These are phyloP conservation scores for Geotrichum reessii DNA, from an alignment of 1,139 yeast species.

Conservation along the genomic window DNA sequence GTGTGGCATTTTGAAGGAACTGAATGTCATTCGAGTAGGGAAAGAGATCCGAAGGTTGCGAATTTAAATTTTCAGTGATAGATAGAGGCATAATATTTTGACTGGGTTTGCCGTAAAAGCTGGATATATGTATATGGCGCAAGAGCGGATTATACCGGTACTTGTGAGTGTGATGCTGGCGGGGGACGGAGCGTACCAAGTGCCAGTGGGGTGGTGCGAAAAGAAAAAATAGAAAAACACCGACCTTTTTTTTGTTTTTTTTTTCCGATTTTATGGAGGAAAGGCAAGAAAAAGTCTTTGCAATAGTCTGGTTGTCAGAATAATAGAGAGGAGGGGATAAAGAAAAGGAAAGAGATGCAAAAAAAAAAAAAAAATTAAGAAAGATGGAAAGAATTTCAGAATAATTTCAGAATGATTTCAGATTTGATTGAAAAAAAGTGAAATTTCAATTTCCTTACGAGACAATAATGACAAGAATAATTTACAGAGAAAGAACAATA, in stretches of 20 bases:
- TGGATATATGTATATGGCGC: too few relatives aligned
- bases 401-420: neutral
- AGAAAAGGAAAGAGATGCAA: neutral
- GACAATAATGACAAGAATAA: neutral
- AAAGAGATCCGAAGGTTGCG: neutral
- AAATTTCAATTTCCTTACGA: neutral
- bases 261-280: too few relatives aligned
- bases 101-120: neutral
- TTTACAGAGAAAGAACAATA: neutral
- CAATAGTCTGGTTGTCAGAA: too few relatives aligned
- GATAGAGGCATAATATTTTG: neutral
- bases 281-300: too few relatives aligned
- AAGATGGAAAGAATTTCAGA: neutral
- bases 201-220: neutral
- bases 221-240: too few relatives aligned
- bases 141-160: too few relatives aligned
- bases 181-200: neutral
- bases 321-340: neutral
- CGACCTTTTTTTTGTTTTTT: too few relatives aligned
- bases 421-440: neutral
- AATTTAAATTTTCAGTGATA: neutral
- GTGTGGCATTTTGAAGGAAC: neutral
- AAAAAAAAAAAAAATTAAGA: too few relatives aligned
- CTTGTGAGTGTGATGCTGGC: neutral
- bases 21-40: neutral